phyloP scores from a whole-genome alignment of 805 yeast species.

The Suhomyces sp. region DNA sequence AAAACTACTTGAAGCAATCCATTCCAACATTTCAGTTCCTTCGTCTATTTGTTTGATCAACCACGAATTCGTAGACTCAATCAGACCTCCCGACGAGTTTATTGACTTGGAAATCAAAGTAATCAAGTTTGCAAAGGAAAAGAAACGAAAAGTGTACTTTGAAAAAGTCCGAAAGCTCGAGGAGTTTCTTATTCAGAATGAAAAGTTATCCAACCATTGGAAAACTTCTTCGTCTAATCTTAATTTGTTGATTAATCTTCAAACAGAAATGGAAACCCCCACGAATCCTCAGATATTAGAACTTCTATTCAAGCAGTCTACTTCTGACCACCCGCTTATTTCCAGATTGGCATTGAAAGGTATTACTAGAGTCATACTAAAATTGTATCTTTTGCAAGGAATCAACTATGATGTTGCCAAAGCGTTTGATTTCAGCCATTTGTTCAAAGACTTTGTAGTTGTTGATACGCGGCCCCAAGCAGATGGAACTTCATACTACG shows the following conservation, averaged over 20 bases:
- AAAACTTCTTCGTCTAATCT: constrained; percentile 48
- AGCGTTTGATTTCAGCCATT: constrained; percentile 36
- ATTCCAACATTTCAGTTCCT: constrained; percentile 30
- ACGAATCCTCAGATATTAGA: constrained; percentile 38
- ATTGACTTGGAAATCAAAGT: constrained; percentile 58
- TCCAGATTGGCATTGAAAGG: constrained; percentile 61
- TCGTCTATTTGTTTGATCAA: constrained; percentile 50
- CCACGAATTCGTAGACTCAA: constrained; percentile 35
- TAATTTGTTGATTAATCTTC: constrained; percentile 50
- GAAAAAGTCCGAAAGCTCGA: constrained; percentile 44
- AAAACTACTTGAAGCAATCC: constrained; percentile 40
- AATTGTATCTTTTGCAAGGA: constrained; percentile 43
- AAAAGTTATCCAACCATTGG: constrained; percentile 50
- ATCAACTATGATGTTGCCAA: constrained; percentile 47
- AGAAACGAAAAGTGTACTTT: constrained; percentile 46
- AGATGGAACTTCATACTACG: constrained; percentile 32
- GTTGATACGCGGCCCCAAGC: constrained; percentile 41
- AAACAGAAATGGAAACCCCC: constrained; percentile 50
- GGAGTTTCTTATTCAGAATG: constrained; percentile 24
- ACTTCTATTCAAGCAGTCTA: constrained; percentile 45
- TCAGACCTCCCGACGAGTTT: constrained; percentile 60
- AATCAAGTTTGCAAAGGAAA: constrained; percentile 59
- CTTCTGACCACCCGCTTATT: constrained; percentile 66
- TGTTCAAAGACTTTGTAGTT: constrained; percentile 32
- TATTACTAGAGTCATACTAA: constrained; percentile 45